Evolutionary conservation across 1,139 yeast species (phyloP), one percentile per base, ranked within the genome.

Genomic region (Pichia kudriavzevii): DNA sequence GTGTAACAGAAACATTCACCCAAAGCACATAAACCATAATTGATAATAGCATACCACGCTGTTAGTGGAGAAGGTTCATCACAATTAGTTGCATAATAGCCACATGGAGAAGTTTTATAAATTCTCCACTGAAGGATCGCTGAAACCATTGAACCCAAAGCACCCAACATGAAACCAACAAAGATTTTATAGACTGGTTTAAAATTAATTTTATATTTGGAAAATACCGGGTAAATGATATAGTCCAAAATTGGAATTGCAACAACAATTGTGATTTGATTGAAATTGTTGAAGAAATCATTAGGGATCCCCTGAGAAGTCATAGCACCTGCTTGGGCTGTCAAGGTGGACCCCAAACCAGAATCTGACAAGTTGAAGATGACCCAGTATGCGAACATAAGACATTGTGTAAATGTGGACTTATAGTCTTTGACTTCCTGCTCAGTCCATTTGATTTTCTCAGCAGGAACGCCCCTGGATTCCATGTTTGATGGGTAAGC

Each of bases 101-200:
- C 84, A 68, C 94, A 83, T 42, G 95, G 94, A 12, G 85, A 85
- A 9, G 85, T 66, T 37, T 63, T 56, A 61, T 84, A 84, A 47
- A 85, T 78, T 57, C 67, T 70, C 58, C 78, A 75, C 63, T 85
- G 95, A 47, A 82, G 69, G 30, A 84, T 80, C 17, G 94, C 91
- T 37, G 93, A 91, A 55, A 79, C 80, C 35, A 75, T 72, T 79
- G 82, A 80, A 26, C 94, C 68, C 27, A 67, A 52, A 7, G 85
- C 59, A 39, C 79, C 88, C 44, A 81, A 66, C 61, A 80, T 61
- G 65, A 84, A 84, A 19, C 95, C 95, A 46, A 67, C 63, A 56
- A 70, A 69, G 47, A 83, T 82, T 36, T 49, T 50, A 14, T 31
- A 39, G 10, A 43, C 46, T 4, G 41, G 36, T 29, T 41, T 47